Evolutionary conservation across 257 asterid species (phyloP).

Genomic region (Jacaranda copaia): DNA sequence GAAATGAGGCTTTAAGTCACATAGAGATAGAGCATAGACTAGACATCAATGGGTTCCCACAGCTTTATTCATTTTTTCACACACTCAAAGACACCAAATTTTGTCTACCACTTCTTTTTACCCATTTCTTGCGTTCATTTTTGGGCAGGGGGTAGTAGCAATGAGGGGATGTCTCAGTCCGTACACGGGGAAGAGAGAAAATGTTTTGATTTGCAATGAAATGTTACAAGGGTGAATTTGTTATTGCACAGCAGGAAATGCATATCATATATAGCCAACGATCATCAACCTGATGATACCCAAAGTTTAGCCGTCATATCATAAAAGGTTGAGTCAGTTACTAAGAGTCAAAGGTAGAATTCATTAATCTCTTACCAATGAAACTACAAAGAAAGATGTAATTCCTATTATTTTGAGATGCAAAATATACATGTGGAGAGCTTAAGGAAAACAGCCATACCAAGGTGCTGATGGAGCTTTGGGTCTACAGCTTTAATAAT

Average conservation of each 20-base stretch:
- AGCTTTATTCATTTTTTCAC: conserved; percentile 10
- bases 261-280: conserved; percentile 14
- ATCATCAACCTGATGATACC: conserved; percentile 10
- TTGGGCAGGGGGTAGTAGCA: background rate
- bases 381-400: conserved; percentile 24
- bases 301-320: conserved; percentile 16
- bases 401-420: conserved; percentile 12
- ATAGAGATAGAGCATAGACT: background rate
- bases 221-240: background rate
- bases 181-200: background rate
- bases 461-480: conserved; percentile 93
- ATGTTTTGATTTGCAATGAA: conserved; percentile 15
- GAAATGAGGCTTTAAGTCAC: conserved; percentile 34
- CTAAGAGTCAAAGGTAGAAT: conserved; percentile 8
- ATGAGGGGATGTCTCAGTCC: background rate
- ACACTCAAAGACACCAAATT: background rate
- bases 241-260: background rate
- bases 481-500: conserved; percentile 90
- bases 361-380: background rate
- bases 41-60: background rate
- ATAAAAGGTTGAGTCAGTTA: conserved; percentile 2
- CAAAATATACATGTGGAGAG: conserved; percentile 15
- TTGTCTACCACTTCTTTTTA: background rate
- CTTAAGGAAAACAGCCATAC: conserved; percentile 57
- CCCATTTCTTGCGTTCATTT: background rate